Conservation (phyloP, 129 eudicot genomes). For the Cynara cardunculus region DNA sequence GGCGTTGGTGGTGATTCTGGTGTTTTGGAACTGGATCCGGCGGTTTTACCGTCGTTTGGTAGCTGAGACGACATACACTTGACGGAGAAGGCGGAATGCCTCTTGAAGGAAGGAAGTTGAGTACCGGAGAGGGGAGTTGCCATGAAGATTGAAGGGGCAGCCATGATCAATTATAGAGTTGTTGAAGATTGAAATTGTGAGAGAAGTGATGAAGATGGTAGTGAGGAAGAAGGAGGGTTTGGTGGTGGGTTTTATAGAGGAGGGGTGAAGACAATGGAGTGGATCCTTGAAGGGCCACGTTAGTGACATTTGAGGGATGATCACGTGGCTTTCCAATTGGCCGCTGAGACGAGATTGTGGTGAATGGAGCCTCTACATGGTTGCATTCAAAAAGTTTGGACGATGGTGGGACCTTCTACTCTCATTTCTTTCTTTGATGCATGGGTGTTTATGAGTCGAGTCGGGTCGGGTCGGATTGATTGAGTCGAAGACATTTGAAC, state of each 20-base stretch:
- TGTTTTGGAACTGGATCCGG: background rate
- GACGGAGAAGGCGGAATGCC: background rate
- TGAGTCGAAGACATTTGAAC: too few relatives aligned
- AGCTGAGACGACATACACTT: constrained; percentile 14
- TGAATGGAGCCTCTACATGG: background rate
- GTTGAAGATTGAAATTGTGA: background rate
- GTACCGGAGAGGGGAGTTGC: constrained; percentile 1
- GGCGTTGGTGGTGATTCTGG: background rate
- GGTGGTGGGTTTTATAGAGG: constrained; percentile 10
- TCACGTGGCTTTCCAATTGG: constrained; percentile 9
- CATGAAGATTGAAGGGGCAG: background rate
- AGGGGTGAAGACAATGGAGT: constrained; percentile 15
- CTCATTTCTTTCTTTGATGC: too few relatives aligned
- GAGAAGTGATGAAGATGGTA: background rate
- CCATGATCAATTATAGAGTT: background rate
- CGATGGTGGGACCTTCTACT: background rate
- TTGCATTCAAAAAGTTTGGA: background rate
- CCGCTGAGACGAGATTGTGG: background rate
- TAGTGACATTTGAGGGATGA: background rate
- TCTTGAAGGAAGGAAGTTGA: background rate
- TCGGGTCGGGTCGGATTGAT: too few relatives aligned
- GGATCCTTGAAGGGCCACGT: constrained; percentile 57
- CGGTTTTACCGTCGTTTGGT: constrained; percentile 22
- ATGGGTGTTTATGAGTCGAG: too few relatives aligned
- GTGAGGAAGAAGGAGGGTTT: too few relatives aligned